A percentile compares a stretch with the other conserved stretches of the same genome.
These are phyloP conservation scores for Lobosporangium transversale DNA, from an alignment of 192 early-diverging fungal genomes.

Conservation along the genomic window DNA sequence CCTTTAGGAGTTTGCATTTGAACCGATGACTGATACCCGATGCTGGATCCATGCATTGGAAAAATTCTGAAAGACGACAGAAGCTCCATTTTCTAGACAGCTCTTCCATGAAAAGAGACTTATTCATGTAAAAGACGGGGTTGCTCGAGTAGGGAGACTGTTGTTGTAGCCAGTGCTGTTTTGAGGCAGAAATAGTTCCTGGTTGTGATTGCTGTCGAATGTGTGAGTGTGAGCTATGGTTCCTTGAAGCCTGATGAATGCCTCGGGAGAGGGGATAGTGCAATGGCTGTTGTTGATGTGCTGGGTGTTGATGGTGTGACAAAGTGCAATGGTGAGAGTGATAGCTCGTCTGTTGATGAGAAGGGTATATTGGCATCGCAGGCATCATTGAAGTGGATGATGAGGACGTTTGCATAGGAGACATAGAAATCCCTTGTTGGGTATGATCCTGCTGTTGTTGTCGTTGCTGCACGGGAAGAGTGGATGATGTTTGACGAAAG, in stretches of 20 bases:
- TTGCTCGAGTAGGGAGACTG: conserved; percentile 15
- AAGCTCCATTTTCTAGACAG: conserved; percentile 51
- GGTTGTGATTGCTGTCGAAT: conserved; percentile 36
- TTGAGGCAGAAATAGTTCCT: conserved; percentile 23
- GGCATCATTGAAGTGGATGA: background rate
- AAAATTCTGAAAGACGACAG: conserved; percentile 49
- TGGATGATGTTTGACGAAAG: conserved; percentile 33
- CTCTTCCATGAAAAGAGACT: conserved; percentile 48
- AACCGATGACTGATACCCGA: conserved; percentile 44
- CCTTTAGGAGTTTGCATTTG: conserved; percentile 46
- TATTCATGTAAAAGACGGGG: conserved; percentile 51
- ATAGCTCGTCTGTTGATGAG: conserved; percentile 14
- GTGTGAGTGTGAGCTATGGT: conserved; percentile 6
- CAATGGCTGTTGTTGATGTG: conserved; percentile 1
- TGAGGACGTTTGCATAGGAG: background rate
- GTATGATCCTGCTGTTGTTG: conserved; percentile 14
- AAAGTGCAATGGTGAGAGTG: conserved; percentile 38
- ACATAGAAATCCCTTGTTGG: conserved; percentile 6
- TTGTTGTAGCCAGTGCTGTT: conserved; percentile 41
- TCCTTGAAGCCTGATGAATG: background rate
- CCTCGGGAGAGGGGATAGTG: conserved; percentile 4
- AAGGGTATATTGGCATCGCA: conserved; percentile 16
- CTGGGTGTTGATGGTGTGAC: conserved; percentile 20
- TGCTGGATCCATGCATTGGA: conserved; percentile 41
- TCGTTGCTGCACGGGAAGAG: conserved; percentile 15